phyloP scores from a whole-genome alignment of 1,284 basidiomycete genomes.

The Ustilago bromivora region DNA sequence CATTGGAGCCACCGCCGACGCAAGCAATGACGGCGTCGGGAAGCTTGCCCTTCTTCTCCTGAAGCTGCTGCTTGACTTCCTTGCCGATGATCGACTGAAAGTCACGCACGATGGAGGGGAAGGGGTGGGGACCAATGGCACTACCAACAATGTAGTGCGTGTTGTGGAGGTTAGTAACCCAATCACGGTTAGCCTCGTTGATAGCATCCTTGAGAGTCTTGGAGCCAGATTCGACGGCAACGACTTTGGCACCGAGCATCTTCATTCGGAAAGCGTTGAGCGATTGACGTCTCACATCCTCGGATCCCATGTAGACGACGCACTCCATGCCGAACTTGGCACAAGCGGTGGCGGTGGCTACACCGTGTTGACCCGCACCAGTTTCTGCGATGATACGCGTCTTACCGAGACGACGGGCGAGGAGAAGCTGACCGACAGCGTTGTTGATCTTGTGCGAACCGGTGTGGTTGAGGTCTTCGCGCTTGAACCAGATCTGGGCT shows the following conservation, averaged over 20 bases:
- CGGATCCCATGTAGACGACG: constrained; percentile 97
- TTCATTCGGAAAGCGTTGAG: constrained; percentile 98
- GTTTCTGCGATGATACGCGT: constrained; percentile 98
- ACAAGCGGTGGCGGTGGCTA: constrained; percentile 97
- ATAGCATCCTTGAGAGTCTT: constrained; percentile 90
- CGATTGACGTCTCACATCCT: constrained; percentile 93
- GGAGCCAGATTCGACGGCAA: constrained; percentile 93
- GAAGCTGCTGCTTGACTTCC: constrained; percentile 91
- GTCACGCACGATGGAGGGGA: constrained; percentile 98
- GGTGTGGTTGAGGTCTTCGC: constrained; percentile 82
- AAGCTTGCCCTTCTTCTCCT: constrained; percentile 81
- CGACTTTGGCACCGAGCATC: constrained; percentile 88
- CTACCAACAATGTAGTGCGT: constrained; percentile 98
- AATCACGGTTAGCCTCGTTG: constrained; percentile 77
- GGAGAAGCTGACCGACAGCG: constrained; percentile 76
- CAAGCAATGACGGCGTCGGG: constrained; percentile 96
- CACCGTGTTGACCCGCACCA: constrained; percentile 97
- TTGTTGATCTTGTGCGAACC: constrained; percentile 70
- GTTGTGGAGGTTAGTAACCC: constrained; percentile 88
- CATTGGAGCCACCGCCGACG: constrained; percentile 96
- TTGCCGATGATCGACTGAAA: constrained; percentile 95
- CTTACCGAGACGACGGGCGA: constrained; percentile 92
- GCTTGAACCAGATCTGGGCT: constrained; percentile 97
- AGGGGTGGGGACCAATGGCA: constrained; percentile 96
- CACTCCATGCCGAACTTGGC: constrained; percentile 97